Evolutionary conservation across 1,284 basidiomycete genomes (phyloP).

Genomic region (Fomitopsis pinicola): DNA sequence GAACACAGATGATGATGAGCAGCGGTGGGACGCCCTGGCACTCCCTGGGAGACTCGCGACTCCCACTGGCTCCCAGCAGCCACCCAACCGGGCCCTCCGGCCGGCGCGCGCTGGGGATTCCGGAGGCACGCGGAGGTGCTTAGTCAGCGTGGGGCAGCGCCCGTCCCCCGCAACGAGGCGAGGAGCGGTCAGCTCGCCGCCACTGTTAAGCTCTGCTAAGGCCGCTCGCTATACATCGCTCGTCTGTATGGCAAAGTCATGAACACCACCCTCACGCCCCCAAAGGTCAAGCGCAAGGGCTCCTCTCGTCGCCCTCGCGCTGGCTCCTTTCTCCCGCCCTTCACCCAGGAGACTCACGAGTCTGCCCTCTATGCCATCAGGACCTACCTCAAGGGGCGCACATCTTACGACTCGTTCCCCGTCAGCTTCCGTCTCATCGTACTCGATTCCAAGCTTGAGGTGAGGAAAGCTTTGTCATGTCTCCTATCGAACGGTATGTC

Average conservation of each 20-base stretch:
- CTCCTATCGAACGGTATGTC: slow-evolving; percentile 78
- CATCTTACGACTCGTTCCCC: slow-evolving; percentile 93
- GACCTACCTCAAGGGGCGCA: slow-evolving; percentile 79
- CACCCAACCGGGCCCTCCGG: neutral
- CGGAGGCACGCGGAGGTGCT: slow-evolving; percentile 2
- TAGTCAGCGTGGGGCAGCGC: slow-evolving; percentile 10
- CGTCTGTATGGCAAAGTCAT: slow-evolving; percentile 27
- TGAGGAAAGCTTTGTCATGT: slow-evolving; percentile 90
- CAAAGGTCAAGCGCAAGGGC: slow-evolving; percentile 33
- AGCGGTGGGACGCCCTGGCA: neutral
- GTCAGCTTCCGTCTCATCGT: slow-evolving; percentile 96
- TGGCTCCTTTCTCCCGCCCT: slow-evolving; percentile 53
- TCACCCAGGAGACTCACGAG: slow-evolving; percentile 65
- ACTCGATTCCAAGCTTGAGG: slow-evolving; percentile 90
- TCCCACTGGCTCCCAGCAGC: neutral
- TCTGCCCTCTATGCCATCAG: slow-evolving; percentile 77
- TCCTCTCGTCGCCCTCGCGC: slow-evolving; percentile 50
- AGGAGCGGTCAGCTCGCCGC: neutral
- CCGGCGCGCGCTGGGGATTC: neutral
- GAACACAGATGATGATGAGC: slow-evolving; percentile 4
- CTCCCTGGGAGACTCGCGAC: neutral
- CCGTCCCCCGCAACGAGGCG: slow-evolving; percentile 4
- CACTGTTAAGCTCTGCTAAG: neutral
- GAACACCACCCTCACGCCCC: slow-evolving; percentile 37
- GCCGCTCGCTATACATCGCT: slow-evolving; percentile 7